phyloP scores from a whole-genome alignment of 148 eudicot species.

The Talinum fruticosum region DNA sequence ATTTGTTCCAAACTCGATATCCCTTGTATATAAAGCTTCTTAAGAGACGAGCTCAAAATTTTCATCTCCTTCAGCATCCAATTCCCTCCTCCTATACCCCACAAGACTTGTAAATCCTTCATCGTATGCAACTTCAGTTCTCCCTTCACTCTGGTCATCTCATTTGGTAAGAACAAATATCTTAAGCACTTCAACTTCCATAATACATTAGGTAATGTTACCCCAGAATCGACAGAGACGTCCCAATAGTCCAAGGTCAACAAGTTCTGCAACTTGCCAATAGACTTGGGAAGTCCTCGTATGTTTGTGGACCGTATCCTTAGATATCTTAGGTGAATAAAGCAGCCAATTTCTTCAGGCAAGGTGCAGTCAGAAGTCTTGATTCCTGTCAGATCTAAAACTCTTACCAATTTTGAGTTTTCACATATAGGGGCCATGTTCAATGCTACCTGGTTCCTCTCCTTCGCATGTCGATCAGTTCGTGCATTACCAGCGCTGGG shows the following conservation, averaged over 20 bases:
- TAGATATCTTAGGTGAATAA: conserved; percentile 33
- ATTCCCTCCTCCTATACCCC: conserved; percentile 27
- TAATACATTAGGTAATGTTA: conserved; percentile 27
- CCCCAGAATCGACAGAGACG: not conserved
- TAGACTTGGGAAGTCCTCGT: conserved; percentile 21
- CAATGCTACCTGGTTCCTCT: not conserved
- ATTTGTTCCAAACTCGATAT: conserved; percentile 24
- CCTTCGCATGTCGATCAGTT: not conserved
- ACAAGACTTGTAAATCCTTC: conserved; percentile 19
- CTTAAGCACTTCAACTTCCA: conserved; percentile 23
- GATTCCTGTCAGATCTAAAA: conserved; percentile 21
- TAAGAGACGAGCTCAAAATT: conserved; percentile 10
- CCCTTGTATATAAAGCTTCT: conserved; percentile 20
- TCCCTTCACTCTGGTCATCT: not conserved
- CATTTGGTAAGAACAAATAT: conserved; percentile 27
- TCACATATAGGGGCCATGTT: conserved; percentile 14
- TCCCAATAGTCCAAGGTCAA: conserved; percentile 30
- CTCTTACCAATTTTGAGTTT: conserved; percentile 29
- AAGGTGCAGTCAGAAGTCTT: conserved; percentile 11
- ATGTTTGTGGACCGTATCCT: conserved; percentile 27
- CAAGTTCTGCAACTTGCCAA: conserved; percentile 26
- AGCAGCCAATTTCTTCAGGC: conserved; percentile 25
- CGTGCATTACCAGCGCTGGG: not conserved
- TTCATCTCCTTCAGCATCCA: conserved; percentile 31
- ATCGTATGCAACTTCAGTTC: conserved; percentile 3